Evolutionary conservation across 495 filamentous ascomycete species (phyloP).

Genomic region (Podospora appendiculata): DNA sequence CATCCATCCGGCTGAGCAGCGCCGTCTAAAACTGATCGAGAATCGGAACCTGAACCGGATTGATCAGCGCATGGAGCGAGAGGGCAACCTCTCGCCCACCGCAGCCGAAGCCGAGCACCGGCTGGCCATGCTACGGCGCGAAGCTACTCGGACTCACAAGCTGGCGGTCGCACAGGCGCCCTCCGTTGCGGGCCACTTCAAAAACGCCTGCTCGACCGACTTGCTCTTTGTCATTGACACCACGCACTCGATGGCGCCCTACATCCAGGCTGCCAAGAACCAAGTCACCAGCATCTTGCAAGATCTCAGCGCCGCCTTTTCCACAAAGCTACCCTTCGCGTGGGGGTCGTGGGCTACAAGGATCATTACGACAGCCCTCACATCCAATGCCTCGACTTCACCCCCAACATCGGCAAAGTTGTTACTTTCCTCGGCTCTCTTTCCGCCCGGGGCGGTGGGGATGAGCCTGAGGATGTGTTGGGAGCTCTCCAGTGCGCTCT

Average conservation of each 20-base stretch:
- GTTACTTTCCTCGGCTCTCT: constrained; percentile 15
- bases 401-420: constrained; percentile 13
- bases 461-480: constrained; percentile 27
- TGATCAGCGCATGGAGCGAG: not conserved
- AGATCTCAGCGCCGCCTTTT: constrained; percentile 27
- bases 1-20: no score
- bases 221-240: constrained; percentile 34
- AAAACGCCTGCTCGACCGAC: constrained; percentile 27
- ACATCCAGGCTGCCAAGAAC: constrained; percentile 26
- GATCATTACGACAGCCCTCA: constrained; percentile 23
- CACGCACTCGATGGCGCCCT: constrained; percentile 22
- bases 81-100: constrained; percentile 1
- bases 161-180: not conserved
- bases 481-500: constrained; percentile 20
- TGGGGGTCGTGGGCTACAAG: constrained; percentile 33
- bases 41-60: no score
- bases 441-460: constrained; percentile 17
- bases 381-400: constrained; percentile 32
- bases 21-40: no score
- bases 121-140: constrained; percentile 15
- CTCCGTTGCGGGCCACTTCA: constrained; percentile 19
- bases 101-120: constrained; percentile 14
- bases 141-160: constrained; percentile 8
- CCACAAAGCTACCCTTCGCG: constrained; percentile 31
- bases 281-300: constrained; percentile 26